A percentile compares a stretch with the other conserved stretches of the same genome.
phyloP scores from a whole-genome alignment of 169 alveolate genomes.

The Babesia bovis region DNA sequence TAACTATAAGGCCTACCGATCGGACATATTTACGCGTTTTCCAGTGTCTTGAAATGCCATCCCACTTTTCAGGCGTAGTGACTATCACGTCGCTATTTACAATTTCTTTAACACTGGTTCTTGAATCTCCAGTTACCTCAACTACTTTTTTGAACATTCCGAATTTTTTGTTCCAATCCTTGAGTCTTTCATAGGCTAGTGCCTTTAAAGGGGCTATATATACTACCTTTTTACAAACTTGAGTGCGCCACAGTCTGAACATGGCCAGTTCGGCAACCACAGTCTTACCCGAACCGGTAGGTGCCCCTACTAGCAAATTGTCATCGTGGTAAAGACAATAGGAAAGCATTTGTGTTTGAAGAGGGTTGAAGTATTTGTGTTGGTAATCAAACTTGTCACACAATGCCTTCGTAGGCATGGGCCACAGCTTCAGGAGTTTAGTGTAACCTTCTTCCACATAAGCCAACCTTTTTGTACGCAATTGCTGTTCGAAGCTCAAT shows the following conservation, averaged over 20 bases:
- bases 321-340: constrained; percentile 92
- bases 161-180: constrained; percentile 90
- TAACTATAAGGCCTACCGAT: constrained; percentile 90
- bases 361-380: constrained; percentile 91
- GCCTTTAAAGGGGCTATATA: constrained; percentile 99
- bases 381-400: background rate
- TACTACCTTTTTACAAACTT: constrained; percentile 87
- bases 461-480: background rate
- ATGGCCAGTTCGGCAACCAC: constrained; percentile 96
- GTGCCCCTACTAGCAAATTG: constrained; percentile 99
- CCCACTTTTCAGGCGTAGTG: constrained; percentile 99
- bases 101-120: constrained; percentile 68
- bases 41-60: constrained; percentile 98
- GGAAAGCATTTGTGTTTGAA: constrained; percentile 95
- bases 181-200: constrained; percentile 85
- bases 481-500: constrained; percentile 26
- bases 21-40: constrained; percentile 91
- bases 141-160: constrained; percentile 83
- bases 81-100: constrained; percentile 88
- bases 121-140: constrained; percentile 95
- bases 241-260: constrained; percentile 82
- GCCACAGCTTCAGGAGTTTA: constrained; percentile 39
- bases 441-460: constrained; percentile 46
- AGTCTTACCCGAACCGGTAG: constrained; percentile 99
- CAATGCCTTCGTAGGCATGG: constrained; percentile 45